Conservation (phyloP, 2,329 filamentous ascomycete genomes). For the Colletotrichum higginsianum region DNA sequence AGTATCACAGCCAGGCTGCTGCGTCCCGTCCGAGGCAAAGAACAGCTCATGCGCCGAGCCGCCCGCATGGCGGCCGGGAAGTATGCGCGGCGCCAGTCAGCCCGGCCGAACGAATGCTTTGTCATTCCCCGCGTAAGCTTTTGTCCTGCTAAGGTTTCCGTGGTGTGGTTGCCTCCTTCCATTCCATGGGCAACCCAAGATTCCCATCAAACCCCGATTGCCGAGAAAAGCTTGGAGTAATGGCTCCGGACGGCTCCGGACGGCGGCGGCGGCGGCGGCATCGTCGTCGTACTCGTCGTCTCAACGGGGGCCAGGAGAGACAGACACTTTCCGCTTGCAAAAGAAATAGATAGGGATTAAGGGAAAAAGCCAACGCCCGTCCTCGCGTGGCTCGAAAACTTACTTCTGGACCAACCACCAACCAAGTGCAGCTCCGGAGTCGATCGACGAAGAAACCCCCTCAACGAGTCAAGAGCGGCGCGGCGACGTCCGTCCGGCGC, state of each 20-base stretch:
- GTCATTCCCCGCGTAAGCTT: too few relatives aligned
- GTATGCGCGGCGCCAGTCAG: too few relatives aligned
- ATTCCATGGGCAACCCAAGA: conserved; percentile 24
- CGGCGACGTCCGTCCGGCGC: conserved; percentile 29
- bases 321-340: conserved; percentile 13
- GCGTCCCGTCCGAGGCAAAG: neutral
- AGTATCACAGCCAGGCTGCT: neutral
- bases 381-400: conserved; percentile 10
- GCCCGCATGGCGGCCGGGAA: conserved; percentile 1
- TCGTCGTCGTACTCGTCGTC: neutral
- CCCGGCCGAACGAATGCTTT: neutral
- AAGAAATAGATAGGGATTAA: too few relatives aligned
- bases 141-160: neutral
- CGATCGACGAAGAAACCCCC: conserved; percentile 26
- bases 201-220: conserved; percentile 16
- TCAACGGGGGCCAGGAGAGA: too few relatives aligned
- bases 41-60: conserved; percentile 17
- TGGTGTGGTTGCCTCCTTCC: neutral
- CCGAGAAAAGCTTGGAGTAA: conserved; percentile 33
- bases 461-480: conserved; percentile 12
- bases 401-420: neutral
- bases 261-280: too few relatives aligned
- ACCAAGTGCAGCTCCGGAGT: conserved; percentile 3
- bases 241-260: conserved; percentile 29
- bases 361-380: neutral